Percentiles rank a stretch among this genome's conserved stretches.
Evolutionary conservation across 257 asterid genomes (phyloP).

Genomic region (Solanum corneliomulleri): DNA sequence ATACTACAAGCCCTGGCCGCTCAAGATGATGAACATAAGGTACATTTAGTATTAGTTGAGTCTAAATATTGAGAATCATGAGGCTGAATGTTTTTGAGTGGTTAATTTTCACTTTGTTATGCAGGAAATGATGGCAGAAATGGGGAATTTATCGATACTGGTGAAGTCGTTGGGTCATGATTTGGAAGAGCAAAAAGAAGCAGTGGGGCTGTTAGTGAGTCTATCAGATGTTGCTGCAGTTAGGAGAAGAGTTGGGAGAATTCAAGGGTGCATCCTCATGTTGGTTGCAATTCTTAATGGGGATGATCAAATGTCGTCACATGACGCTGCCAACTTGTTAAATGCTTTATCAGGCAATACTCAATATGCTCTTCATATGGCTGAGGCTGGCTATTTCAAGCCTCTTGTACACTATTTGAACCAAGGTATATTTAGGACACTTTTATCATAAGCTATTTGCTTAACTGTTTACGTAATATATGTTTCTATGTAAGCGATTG

Average conservation of each 20-base stretch:
- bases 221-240: slow-evolving; percentile 37
- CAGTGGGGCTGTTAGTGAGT: slow-evolving; percentile 52
- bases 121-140: slow-evolving; percentile 75
- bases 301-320: slow-evolving; percentile 45
- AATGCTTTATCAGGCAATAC: slow-evolving; percentile 53
- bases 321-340: slow-evolving; percentile 44
- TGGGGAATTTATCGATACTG: slow-evolving; percentile 32
- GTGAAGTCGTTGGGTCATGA: slow-evolving; percentile 63
- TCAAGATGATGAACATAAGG: slow-evolving; percentile 47
- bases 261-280: slow-evolving; percentile 69
- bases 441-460: neutral
- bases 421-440: slow-evolving; percentile 30
- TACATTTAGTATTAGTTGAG: slow-evolving; percentile 1
- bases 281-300: slow-evolving; percentile 58
- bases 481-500: neutral
- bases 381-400: slow-evolving; percentile 89
- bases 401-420: slow-evolving; percentile 61
- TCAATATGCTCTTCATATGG: slow-evolving; percentile 87
- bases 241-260: slow-evolving; percentile 51
- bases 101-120: slow-evolving; percentile 23
- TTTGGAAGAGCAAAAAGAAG: slow-evolving; percentile 58
- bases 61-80: neutral
- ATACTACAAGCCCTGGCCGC: slow-evolving; percentile 28
- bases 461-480: neutral
- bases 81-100: neutral